phyloP scores from a whole-genome alignment of 2,329 filamentous ascomycete genomes.

The Pseudogymnoascus sp. region DNA sequence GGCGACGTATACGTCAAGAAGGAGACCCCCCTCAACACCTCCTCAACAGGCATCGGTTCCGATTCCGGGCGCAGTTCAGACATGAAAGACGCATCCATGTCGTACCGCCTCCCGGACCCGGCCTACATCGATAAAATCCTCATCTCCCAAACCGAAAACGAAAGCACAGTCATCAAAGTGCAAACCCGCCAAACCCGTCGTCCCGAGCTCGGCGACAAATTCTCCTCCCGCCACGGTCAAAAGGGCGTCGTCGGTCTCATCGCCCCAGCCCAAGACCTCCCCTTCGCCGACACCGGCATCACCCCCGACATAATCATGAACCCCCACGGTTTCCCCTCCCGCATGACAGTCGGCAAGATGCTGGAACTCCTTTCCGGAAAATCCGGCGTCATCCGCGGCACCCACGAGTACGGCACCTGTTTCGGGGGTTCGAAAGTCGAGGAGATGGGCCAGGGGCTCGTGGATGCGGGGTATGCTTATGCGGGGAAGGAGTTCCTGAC shows the following conservation, averaged over 20 bases:
- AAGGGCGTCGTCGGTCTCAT: conserved; percentile 98
- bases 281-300: conserved; percentile 83
- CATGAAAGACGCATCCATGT: conserved; percentile 57
- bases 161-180: conserved; percentile 82
- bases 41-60: conserved; percentile 60
- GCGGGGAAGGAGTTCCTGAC: conserved; percentile 97
- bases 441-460: conserved; percentile 77
- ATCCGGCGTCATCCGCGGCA: conserved; percentile 76
- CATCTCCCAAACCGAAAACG: conserved; percentile 80
- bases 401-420: conserved; percentile 80
- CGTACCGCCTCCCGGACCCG: conserved; percentile 75
- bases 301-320: conserved; percentile 99
- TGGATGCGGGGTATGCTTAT: conserved; percentile 88
- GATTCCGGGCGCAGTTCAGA: conserved; percentile 55
- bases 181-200: conserved; percentile 92
- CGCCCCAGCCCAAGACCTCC: conserved; percentile 92
- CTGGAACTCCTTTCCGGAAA: conserved; percentile 92
- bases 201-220: conserved; percentile 95
- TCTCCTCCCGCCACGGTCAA: conserved; percentile 95
- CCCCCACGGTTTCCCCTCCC: conserved; percentile 97
- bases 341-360: conserved; percentile 98
- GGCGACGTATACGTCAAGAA: conserved; percentile 91
- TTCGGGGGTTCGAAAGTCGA: conserved; percentile 80
- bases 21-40: conserved; percentile 70
- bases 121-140: conserved; percentile 95